Conservation (phyloP, 2,329 filamentous ascomycete species). For the Colletotrichum cuscutae region DNA sequence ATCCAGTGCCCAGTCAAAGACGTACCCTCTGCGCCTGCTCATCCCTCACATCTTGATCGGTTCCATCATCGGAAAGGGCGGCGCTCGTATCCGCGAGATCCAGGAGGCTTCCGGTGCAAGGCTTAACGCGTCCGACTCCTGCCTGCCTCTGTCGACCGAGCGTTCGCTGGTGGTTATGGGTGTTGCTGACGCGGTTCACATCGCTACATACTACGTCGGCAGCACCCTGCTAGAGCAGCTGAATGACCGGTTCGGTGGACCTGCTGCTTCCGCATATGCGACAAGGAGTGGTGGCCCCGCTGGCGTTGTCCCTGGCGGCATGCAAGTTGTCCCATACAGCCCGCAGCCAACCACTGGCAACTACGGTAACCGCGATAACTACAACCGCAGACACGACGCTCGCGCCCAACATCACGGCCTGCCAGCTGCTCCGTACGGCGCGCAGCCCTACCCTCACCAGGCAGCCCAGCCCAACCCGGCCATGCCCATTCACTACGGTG, state of each 20-base stretch:
- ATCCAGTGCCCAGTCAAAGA: slow-evolving; percentile 94
- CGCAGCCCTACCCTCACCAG: slow-evolving; percentile 78
- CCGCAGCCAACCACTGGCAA: slow-evolving; percentile 93
- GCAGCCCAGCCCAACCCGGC: slow-evolving; percentile 71
- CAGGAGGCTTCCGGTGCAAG: slow-evolving; percentile 97
- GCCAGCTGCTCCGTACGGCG: slow-evolving; percentile 75
- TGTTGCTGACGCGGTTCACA: slow-evolving; percentile 97
- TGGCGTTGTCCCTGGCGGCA: slow-evolving; percentile 92
- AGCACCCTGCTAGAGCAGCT: slow-evolving; percentile 98
- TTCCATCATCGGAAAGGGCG: slow-evolving; percentile 98
- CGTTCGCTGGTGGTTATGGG: slow-evolving; percentile 98
- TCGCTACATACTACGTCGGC: slow-evolving; percentile 98
- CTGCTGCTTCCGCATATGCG: slow-evolving; percentile 96
- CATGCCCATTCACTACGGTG: slow-evolving; percentile 79
- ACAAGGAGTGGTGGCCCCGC: slow-evolving; percentile 93
- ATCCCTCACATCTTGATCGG: slow-evolving; percentile 98
- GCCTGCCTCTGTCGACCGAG: slow-evolving; percentile 93
- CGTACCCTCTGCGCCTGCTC: slow-evolving; percentile 93
- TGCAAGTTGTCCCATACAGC: slow-evolving; percentile 99
- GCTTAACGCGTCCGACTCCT: slow-evolving; percentile 95
- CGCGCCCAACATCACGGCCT: slow-evolving; percentile 73
- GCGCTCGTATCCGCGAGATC: slow-evolving; percentile 95
- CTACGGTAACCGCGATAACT: slow-evolving; percentile 91
- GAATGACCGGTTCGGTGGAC: slow-evolving; percentile 94
- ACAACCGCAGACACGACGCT: slow-evolving; percentile 77